Base-by-base conservation (phyloP, 1,284 basidiomycete species). In the Cutaneotrichosporon sp. region DNA sequence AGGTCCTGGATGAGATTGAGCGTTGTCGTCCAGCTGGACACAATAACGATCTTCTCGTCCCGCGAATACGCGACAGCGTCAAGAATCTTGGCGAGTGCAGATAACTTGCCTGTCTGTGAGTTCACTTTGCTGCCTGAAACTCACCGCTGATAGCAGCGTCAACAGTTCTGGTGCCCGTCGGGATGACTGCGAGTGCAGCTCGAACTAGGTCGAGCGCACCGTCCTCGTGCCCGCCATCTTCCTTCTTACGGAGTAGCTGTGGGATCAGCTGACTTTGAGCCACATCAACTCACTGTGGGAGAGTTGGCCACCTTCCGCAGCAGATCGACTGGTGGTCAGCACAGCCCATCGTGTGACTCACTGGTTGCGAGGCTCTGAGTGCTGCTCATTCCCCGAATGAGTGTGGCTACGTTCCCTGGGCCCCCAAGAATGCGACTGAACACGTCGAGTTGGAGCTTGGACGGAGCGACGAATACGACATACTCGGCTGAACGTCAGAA, bases 271-370 rank as follows among this genome's bases (percentile, higher is more conserved):
- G n/a, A n/a, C n/a, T n/a, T n/a, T n/a, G n/a, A n/a, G n/a, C n/a
- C n/a, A n/a, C n/a, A n/a, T n/a, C n/a, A 24, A 51, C 67, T 29
- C 25, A 73, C 69, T 38, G 91, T 84, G 0, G 94, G 93, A 60
- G 91, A 90, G 67, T 90, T 97, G 77, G 90, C 92, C 55, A 97
- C 82, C 78, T 97, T 96, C 20, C 87, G 87, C 45, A 93, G 79
- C 51, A 67, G 52, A 24, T 71, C 68, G 55, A 75, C 72, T 75
- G 35, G 3, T 5, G 26, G 29, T 48, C 24, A 43, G 51, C 17
- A 17, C 2, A 4, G 31, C 10, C 2, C 19, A 1, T 0, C 9
- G 3, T n/a, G 43, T 5, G 4, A 66, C 64, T 81, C 82, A 67
- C 92, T 92, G 41, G 92, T 74, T 9, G 87, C 87, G n/a, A 93